Evolutionary conservation across 1,139 yeast genomes (phyloP).

Genomic region (Saccharomyces pastorianus): DNA sequence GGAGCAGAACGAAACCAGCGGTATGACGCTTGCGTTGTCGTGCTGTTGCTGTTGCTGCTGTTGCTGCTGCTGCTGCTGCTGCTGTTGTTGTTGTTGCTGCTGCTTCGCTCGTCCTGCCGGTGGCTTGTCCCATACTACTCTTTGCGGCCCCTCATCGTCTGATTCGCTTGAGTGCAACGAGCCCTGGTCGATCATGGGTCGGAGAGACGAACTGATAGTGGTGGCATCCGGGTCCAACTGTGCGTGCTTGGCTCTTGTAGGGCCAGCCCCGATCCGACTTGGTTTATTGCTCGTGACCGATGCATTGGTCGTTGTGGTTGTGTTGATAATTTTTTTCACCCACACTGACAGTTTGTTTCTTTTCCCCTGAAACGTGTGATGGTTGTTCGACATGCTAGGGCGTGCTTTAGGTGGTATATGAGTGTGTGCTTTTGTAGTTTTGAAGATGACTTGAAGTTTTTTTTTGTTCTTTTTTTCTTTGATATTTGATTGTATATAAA

Average conservation of each 20-base stretch:
- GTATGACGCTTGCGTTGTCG: slow-evolving; percentile 40
- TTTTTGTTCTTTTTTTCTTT: neutral
- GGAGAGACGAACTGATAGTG: slow-evolving; percentile 13
- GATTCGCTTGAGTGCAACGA: slow-evolving; percentile 2
- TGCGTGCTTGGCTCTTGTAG: neutral
- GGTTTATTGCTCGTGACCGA: neutral
- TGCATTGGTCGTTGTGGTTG: neutral
- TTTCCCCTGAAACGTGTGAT: slow-evolving; percentile 12
- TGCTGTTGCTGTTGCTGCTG: neutral
- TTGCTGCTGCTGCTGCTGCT: neutral
- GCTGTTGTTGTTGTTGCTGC: slow-evolving; percentile 1
- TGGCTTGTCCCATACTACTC: slow-evolving; percentile 4
- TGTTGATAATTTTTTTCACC: slow-evolving; percentile 27
- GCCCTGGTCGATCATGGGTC: slow-evolving; percentile 9
- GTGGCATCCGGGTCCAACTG: slow-evolving; percentile 1
- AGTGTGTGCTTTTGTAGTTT: too few species aligned
- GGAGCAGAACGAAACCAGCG: slow-evolving; percentile 45
- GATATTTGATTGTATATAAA: neutral
- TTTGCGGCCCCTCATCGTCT: neutral
- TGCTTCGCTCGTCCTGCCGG: neutral
- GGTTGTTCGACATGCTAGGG: neutral
- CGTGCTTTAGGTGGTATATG: neutral
- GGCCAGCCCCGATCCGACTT: neutral
- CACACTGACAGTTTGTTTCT: slow-evolving; percentile 28
- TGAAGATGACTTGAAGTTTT: too few species aligned